phyloP scores from a whole-genome alignment of 768 basidiomycete genomes.

The Stropharia rugosoannulata region DNA sequence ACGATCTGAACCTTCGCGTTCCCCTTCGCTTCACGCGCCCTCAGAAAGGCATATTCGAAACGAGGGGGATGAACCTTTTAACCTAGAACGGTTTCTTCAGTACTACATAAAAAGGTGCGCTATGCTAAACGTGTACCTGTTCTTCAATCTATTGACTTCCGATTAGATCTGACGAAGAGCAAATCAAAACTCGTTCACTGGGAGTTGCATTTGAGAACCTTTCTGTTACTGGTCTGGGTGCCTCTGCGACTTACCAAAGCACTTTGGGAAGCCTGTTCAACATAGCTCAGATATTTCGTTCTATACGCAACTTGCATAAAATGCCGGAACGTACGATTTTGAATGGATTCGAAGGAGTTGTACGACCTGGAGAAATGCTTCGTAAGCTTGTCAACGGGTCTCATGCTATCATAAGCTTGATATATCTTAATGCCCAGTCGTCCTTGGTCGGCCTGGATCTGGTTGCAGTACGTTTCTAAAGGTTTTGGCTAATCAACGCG shows the following conservation, averaged over 20 bases:
- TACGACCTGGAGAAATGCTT: constrained; percentile 76
- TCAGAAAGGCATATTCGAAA: not conserved
- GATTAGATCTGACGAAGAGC: constrained; percentile 44
- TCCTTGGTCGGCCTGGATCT: constrained; percentile 81
- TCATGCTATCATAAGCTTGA: not conserved
- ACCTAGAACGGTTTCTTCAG: constrained; percentile 35
- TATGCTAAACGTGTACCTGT: not conserved
- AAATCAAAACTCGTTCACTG: constrained; percentile 52
- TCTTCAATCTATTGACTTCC: not conserved
- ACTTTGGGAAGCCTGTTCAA: constrained; percentile 68
- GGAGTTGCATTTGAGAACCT: constrained; percentile 63
- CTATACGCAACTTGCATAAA: constrained; percentile 47
- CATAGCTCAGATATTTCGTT: constrained; percentile 41
- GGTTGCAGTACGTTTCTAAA: constrained; percentile 88
- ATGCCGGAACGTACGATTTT: constrained; percentile 67
- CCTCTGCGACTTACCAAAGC: constrained; percentile 50
- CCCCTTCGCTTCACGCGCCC: constrained; percentile 20
- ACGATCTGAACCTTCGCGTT: not conserved
- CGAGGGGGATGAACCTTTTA: constrained; percentile 23
- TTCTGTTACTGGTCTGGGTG: constrained; percentile 57
- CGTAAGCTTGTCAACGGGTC: constrained; percentile 41
- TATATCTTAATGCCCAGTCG: constrained; percentile 44
- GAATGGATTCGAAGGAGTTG: constrained; percentile 59
- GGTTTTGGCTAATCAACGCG: constrained; percentile 71
- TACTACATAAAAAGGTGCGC: constrained; percentile 32